These are phyloP conservation scores for Exophiala dermatitidis DNA, from an alignment of 2,329 filamentous ascomycete species.

Conservation along the genomic window DNA sequence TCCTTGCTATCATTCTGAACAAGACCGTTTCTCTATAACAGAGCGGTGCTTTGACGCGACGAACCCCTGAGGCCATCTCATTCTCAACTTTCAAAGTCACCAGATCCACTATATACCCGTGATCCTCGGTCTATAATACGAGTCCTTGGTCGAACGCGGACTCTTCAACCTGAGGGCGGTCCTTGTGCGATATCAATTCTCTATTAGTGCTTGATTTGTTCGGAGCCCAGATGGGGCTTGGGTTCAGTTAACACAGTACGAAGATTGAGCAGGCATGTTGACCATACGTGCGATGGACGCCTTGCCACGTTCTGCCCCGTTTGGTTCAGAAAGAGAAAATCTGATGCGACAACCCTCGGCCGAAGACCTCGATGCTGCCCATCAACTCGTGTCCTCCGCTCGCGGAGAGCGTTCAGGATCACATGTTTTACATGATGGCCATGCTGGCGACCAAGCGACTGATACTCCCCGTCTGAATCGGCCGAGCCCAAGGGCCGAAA, in stretches of 20 bases:
- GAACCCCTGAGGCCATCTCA: neutral
- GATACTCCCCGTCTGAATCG: constrained; percentile 7
- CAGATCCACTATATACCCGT: neutral
- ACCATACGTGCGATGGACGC: constrained; percentile 26
- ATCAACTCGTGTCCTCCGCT: constrained; percentile 43
- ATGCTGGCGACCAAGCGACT: constrained; percentile 7
- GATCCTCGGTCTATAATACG: neutral
- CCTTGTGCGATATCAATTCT: neutral
- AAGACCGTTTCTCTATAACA: neutral
- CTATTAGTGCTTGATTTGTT: neutral
- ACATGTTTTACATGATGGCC: constrained; percentile 10
- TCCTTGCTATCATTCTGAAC: neutral
- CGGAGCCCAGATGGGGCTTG: constrained; percentile 9
- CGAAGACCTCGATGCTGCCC: constrained; percentile 43
- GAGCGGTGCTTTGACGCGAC: neutral
- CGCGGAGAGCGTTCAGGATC: constrained; percentile 34
- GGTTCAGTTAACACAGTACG: constrained; percentile 7
- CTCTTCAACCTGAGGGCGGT: neutral
- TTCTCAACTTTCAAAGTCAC: neutral
- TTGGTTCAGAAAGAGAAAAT: constrained; percentile 21
- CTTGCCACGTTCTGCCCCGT: constrained; percentile 19
- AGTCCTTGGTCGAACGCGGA: neutral
- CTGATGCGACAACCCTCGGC: constrained; percentile 40
- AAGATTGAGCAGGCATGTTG: constrained; percentile 24
- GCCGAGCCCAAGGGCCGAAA: constrained; percentile 8